Evolutionary conservation across 768 basidiomycete genomes (phyloP), one percentile per base, ranked within the genome.

Genomic region (Lenzites betulinus): DNA sequence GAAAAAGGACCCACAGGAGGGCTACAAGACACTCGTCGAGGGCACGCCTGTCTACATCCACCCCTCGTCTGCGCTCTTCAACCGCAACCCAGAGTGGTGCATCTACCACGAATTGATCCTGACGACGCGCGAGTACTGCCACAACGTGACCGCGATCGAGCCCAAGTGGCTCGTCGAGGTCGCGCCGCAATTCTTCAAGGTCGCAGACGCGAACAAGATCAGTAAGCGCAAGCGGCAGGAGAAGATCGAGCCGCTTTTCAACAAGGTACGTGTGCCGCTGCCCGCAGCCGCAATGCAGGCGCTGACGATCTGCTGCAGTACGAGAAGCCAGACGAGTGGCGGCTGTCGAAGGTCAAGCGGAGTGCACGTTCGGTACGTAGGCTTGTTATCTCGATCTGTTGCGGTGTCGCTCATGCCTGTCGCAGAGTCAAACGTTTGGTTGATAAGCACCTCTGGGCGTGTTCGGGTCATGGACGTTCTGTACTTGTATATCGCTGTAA

Each of bases 41-140:
- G 94, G 94, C 35, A 98, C 97, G n/a, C 97, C 96, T 0, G 95
- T 99, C 51, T 98, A 96, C 75, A 94, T 99, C 55, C 97, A 99
- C 75, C 97, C 95, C 0, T 96, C 96, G 1, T 95, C 94, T 2
- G 92, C 95, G 6, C 79, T 99, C 20, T 99, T 98, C 83, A 98
- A 99, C 71, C 88, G 95, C 39, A 89, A 90, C 39, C 97, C 97
- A 0, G 96, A 98, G 75, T 97, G 95, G 93, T 77, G 92, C 41
- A 87, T 95, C 48, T 96, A 99, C 76, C 93, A 99, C 72, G 97
- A 98, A 73, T 74, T 99, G 68, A 89, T 98, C 54, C 79, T 98
- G 64, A 98, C 97, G 13, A 97, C 97, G n/a, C 85, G 95, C 68
- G 92, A 94, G 75, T 97, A 92, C 70, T 92, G 89, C 72, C 89